Conservation (phyloP, 179 eudicot species). For the Amaranthus tricolor region DNA sequence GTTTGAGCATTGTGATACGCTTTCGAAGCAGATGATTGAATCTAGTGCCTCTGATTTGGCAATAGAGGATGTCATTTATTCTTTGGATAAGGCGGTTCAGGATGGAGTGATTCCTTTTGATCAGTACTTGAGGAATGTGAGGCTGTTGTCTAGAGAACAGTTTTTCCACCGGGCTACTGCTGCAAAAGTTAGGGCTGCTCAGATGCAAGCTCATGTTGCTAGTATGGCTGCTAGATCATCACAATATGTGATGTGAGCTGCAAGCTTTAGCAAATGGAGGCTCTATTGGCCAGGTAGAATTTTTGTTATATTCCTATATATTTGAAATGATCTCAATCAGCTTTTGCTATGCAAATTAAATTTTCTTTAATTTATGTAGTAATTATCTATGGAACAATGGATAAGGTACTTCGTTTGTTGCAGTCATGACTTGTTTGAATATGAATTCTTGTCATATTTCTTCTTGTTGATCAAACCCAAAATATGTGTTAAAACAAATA, state of each 20-base stretch:
- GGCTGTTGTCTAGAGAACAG: slow-evolving; percentile 82
- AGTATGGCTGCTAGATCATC: slow-evolving; percentile 72
- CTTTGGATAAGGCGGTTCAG: slow-evolving; percentile 82
- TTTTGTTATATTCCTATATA: neutral
- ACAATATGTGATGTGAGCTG: slow-evolving; percentile 41
- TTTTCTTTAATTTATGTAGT: neutral
- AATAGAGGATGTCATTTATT: slow-evolving; percentile 74
- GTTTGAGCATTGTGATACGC: slow-evolving; percentile 58
- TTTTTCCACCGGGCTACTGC: slow-evolving; percentile 72
- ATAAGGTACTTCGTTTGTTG: neutral
- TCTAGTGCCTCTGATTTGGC: slow-evolving; percentile 74
- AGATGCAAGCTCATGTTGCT: slow-evolving; percentile 88
- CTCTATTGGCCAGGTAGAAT: slow-evolving; percentile 17
- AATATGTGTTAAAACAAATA: too few species aligned
- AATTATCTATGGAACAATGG: neutral
- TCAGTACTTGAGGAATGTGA: slow-evolving; percentile 73
- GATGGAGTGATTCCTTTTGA: slow-evolving; percentile 77
- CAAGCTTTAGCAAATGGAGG: slow-evolving; percentile 3
- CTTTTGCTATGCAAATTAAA: neutral
- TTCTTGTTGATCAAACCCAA: neutral
- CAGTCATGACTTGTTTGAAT: neutral
- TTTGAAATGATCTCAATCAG: neutral
- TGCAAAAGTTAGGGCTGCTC: slow-evolving; percentile 66
- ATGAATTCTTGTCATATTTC: neutral
- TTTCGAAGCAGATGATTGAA: slow-evolving; percentile 83